Conservation (phyloP, 371 early-diverging fungal genomes). For the Zopfochytrium polystomum region DNA sequence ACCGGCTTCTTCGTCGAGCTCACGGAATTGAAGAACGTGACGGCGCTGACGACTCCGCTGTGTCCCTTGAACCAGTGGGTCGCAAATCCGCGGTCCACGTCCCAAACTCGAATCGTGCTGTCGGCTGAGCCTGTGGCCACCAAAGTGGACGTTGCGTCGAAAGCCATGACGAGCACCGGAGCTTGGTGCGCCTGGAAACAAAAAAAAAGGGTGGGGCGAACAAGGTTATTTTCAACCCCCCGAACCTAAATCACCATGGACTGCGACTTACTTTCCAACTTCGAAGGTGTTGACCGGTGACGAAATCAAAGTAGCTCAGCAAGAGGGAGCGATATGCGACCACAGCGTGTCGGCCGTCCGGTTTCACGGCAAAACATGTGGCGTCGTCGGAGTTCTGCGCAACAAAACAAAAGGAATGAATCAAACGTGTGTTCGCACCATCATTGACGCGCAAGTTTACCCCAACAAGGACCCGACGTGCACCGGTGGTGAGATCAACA, state of each 20-base stretch:
- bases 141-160: slow-evolving; percentile 81
- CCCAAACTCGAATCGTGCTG: slow-evolving; percentile 91
- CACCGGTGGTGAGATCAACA: slow-evolving; percentile 70
- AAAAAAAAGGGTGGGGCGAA: no score
- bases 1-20: slow-evolving; percentile 41
- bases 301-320: slow-evolving; percentile 74
- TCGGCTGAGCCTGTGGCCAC: slow-evolving; percentile 97
- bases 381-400: slow-evolving; percentile 75
- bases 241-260: no score
- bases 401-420: not conserved
- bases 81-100: slow-evolving; percentile 87
- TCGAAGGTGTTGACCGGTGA: slow-evolving; percentile 61
- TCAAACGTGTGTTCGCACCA: not conserved
- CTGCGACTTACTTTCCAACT: slow-evolving; percentile 58
- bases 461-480: slow-evolving; percentile 65
- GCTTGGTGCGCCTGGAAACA: slow-evolving; percentile 75
- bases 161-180: slow-evolving; percentile 88
- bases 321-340: slow-evolving; percentile 78
- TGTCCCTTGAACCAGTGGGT: slow-evolving; percentile 95
- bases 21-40: slow-evolving; percentile 77
- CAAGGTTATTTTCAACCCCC: no score
- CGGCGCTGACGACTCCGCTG: slow-evolving; percentile 77
- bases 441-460: slow-evolving; percentile 34
- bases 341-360: slow-evolving; percentile 73
- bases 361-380: slow-evolving; percentile 82